Base-by-base conservation (phyloP, 1,284 basidiomycete species). In the Spongispora temasekensis region DNA sequence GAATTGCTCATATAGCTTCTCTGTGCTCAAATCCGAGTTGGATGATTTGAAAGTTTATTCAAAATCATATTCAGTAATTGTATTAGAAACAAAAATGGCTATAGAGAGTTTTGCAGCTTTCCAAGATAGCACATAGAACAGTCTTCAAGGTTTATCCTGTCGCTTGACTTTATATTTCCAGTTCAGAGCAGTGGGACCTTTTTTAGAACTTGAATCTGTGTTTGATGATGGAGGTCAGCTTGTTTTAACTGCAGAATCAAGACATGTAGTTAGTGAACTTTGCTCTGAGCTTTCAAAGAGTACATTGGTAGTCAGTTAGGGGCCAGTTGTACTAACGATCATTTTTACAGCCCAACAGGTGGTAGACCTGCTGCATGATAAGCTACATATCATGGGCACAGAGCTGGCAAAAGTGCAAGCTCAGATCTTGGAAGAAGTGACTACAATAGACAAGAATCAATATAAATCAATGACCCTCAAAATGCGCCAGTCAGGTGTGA, bases 321-420 rank as follows among this genome's bases (percentile, higher is more conserved):
- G 23, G 69, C 76, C 75, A 67, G 32, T 68, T 54, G 32, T 50
- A n/a, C 56, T 34, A 52, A 61, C 61, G 17, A 51, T 53, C 51
- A 12, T 58, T 60, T 64, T 61, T 25, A n/a, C 53, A 85, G 83
- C 83, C 4, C 76, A 81, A 61, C 78, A 83, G 61, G 82, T 85
- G 34, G 80, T 76, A 23, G 83, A 84, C 54, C 67, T 84, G 12
- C 73, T 84, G 4, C 78, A 82, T n/a, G 80, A 83, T 61, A 83
- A 83, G 60, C 69, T 84, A 1, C 77, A 81, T 42, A 67, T 75
- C 52, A 75, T 81, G 59, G 75, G 78, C 4, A 71, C 77, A 5
- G 77, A 82, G 56, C 64, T 85, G 0, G 78, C 76, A 9, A 79
- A 83, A 56, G 67, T 78, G 0, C 77, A 77, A 60, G 69, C 70